phyloP scores from a whole-genome alignment of 2,329 filamentous ascomycete species.

The Apiospora arundinis region DNA sequence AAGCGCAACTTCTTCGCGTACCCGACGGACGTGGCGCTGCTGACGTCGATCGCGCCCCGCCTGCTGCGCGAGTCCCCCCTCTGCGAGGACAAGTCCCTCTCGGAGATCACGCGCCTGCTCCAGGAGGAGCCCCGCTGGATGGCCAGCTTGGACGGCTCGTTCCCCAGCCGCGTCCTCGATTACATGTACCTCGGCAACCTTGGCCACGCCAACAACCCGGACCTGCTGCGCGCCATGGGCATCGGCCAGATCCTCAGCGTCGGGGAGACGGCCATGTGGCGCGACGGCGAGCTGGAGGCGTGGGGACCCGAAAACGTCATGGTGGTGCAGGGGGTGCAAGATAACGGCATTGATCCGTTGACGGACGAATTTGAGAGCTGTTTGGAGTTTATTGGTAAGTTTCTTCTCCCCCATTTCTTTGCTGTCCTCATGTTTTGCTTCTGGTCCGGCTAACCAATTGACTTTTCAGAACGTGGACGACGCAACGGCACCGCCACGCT shows the following conservation, averaged over 20 bases:
- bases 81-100: slow-evolving; percentile 53
- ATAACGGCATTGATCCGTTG: slow-evolving; percentile 94
- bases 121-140: slow-evolving; percentile 79
- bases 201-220: slow-evolving; percentile 91
- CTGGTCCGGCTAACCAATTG: slow-evolving; percentile 23
- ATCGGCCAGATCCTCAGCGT: slow-evolving; percentile 91
- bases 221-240: slow-evolving; percentile 77
- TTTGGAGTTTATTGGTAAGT: slow-evolving; percentile 89
- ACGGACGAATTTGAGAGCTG: slow-evolving; percentile 86
- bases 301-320: slow-evolving; percentile 84
- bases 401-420: slow-evolving; percentile 10
- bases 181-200: slow-evolving; percentile 98
- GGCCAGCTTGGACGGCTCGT: slow-evolving; percentile 81
- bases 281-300: slow-evolving; percentile 68
- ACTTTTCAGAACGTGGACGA: slow-evolving; percentile 75
- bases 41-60: slow-evolving; percentile 78
- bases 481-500: slow-evolving; percentile 81
- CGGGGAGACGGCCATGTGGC: slow-evolving; percentile 87
- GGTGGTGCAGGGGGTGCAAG: slow-evolving; percentile 84
- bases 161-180: slow-evolving; percentile 86
- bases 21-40: slow-evolving; percentile 82
- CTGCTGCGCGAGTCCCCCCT: slow-evolving; percentile 75
- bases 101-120: slow-evolving; percentile 59
- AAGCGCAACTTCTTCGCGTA: slow-evolving; percentile 96
- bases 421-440: slow-evolving; percentile 4